Conservation (phyloP, 176 grass and related monocot genomes). For the Avena eriantha region DNA sequence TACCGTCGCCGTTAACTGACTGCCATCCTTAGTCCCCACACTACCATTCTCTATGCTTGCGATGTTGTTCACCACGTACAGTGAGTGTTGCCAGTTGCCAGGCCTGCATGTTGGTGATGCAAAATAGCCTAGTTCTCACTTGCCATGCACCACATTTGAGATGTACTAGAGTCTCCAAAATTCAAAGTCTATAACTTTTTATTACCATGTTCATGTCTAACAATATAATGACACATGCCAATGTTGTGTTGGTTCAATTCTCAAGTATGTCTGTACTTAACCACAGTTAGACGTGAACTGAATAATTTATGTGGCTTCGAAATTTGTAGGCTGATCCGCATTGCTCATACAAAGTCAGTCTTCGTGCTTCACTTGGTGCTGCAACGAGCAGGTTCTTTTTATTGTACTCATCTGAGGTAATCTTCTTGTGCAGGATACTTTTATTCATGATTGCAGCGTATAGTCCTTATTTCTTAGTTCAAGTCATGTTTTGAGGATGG, state of each 20-base stretch:
- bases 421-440: conserved; percentile 17
- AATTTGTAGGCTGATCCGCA: conserved; percentile 87
- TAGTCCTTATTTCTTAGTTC: conserved; percentile 14
- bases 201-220: conserved; percentile 5
- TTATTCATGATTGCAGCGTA: background rate
- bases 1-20: background rate
- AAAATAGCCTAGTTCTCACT: background rate
- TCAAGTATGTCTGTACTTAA: background rate
- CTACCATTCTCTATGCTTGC: background rate
- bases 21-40: conserved; percentile 5
- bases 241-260: conserved; percentile 37
- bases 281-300: conserved; percentile 1
- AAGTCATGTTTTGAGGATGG: conserved; percentile 6
- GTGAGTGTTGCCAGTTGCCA: background rate
- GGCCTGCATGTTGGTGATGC: background rate
- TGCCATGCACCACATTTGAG: conserved; percentile 1
- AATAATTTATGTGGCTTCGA: conserved; percentile 26
- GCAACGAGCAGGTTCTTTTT: conserved; percentile 87
- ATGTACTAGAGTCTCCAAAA: background rate
- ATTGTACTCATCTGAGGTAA: conserved; percentile 87
- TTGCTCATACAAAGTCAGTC: conserved; percentile 78
- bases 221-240: background rate
- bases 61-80: background rate
- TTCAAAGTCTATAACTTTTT: background rate
- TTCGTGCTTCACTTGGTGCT: conserved; percentile 71